These are phyloP conservation scores for Solanum neorickii DNA, from an alignment of 257 asterid species.

Conservation along the genomic window DNA sequence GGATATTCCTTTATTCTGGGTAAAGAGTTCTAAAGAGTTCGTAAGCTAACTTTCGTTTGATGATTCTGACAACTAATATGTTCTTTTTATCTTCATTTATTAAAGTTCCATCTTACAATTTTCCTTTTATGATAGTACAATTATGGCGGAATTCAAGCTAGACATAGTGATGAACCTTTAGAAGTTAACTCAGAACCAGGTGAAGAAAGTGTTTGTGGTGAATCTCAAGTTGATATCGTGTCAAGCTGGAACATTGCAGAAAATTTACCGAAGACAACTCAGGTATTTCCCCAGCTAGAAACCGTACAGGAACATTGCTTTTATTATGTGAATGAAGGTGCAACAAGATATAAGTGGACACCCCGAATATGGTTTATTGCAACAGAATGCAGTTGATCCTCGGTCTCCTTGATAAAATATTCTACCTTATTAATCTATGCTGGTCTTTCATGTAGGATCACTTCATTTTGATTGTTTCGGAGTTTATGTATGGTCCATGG, in stretches of 20 bases:
- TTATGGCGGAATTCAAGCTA: slow-evolving; percentile 90
- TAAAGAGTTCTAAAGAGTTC: neutral
- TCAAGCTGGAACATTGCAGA: slow-evolving; percentile 88
- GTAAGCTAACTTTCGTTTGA: neutral
- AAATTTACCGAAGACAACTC: slow-evolving; percentile 58
- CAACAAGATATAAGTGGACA: neutral
- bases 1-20: neutral
- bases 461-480: slow-evolving; percentile 76
- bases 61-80: slow-evolving; percentile 4
- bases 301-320: neutral
- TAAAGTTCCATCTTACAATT: neutral
- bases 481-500: slow-evolving; percentile 88
- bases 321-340: neutral
- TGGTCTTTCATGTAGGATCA: slow-evolving; percentile 49
- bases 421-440: slow-evolving; percentile 3
- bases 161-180: slow-evolving; percentile 29
- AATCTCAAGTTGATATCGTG: slow-evolving; percentile 58
- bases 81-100: neutral
- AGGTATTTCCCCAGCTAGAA: slow-evolving; percentile 31
- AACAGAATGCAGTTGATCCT: slow-evolving; percentile 1
- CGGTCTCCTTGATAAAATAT: neutral
- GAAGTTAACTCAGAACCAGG: slow-evolving; percentile 35
- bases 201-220: slow-evolving; percentile 23
- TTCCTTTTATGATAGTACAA: slow-evolving; percentile 46
- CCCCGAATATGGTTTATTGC: neutral